phyloP scores from a whole-genome alignment of 73 alveolate genomes.

The Paramecium octaurelia region DNA sequence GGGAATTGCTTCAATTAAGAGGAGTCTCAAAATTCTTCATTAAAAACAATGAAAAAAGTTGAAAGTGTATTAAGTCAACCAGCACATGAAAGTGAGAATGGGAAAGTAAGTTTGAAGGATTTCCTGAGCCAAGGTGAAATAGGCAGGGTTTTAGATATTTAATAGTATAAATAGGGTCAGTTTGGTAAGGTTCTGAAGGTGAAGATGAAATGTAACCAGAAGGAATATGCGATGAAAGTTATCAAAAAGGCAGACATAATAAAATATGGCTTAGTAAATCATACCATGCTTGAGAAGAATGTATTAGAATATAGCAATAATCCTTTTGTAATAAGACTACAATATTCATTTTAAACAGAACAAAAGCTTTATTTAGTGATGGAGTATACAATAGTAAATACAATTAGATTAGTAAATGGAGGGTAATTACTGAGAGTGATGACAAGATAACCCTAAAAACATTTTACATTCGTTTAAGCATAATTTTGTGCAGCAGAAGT shows the following conservation, averaged over 20 bases:
- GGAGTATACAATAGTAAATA: constrained; percentile 62
- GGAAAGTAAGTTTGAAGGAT: not conserved
- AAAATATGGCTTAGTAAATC: constrained; percentile 71
- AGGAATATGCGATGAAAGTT: constrained; percentile 67
- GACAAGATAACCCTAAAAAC: not conserved
- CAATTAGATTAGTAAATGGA: not conserved
- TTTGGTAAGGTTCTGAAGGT: not conserved
- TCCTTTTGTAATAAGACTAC: constrained; percentile 90
- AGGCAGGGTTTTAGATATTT: not conserved
- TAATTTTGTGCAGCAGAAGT: constrained; percentile 41
- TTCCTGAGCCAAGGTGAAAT: not conserved
- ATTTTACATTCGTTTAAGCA: not conserved
- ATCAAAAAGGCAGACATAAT: constrained; percentile 73
- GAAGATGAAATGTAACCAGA: not conserved
- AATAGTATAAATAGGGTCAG: not conserved
- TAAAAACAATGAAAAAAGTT: not conserved
- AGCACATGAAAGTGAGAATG: not conserved
- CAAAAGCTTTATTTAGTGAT: constrained; percentile 84
- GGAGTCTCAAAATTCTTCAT: not conserved
- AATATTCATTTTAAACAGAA: constrained; percentile 90
- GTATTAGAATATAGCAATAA: constrained; percentile 78
- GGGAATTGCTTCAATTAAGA: constrained; percentile 46
- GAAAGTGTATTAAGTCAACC: not conserved
- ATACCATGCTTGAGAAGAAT: constrained; percentile 83
- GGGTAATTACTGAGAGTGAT: constrained; percentile 2